Evolutionary conservation across 352 stramenopile genomes (phyloP).

Genomic region (Thalassiosira livingstoniorum): DNA sequence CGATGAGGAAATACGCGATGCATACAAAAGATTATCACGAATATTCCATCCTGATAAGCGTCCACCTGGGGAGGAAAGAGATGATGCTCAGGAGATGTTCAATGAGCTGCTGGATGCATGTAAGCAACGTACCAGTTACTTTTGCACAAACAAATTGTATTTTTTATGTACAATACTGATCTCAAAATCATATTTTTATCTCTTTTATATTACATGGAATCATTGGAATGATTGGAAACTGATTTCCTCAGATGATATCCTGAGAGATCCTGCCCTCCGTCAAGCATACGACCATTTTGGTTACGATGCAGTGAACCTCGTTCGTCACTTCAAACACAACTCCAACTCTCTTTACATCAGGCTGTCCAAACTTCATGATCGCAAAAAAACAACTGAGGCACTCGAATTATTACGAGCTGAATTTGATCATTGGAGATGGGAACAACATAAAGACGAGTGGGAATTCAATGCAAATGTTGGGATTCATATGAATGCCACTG

Average conservation of each 20-base stretch:
- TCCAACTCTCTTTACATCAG: constrained; percentile 37
- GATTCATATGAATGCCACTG: constrained; percentile 32
- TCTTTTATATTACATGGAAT: too few species aligned
- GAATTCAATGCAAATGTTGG: constrained; percentile 39
- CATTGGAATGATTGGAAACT: constrained; percentile 17
- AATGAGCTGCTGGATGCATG: constrained; percentile 58
- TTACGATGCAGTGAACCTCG: constrained; percentile 32
- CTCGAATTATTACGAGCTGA: constrained; percentile 29
- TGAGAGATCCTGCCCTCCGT: constrained; percentile 57
- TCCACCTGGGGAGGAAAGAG: constrained; percentile 29
- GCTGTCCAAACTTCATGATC: constrained; percentile 49
- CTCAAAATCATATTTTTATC: too few species aligned
- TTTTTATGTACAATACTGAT: constrained; percentile 16
- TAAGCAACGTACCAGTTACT: constrained; percentile 14
- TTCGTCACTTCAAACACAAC: constrained; percentile 38
- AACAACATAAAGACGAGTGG: constrained; percentile 28
- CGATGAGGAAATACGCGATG: constrained; percentile 55
- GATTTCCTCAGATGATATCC: constrained; percentile 52
- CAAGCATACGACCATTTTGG: constrained; percentile 67
- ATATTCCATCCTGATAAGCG: constrained; percentile 69
- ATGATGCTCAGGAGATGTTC: constrained; percentile 59
- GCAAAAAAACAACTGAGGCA: constrained; percentile 38
- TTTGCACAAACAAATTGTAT: not conserved
- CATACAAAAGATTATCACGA: constrained; percentile 63
- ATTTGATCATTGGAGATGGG: constrained; percentile 27